Evolutionary conservation across 1,284 basidiomycete species (phyloP), one percentile per base, ranked within the genome.

Genomic region (Xanthoconium separans): DNA sequence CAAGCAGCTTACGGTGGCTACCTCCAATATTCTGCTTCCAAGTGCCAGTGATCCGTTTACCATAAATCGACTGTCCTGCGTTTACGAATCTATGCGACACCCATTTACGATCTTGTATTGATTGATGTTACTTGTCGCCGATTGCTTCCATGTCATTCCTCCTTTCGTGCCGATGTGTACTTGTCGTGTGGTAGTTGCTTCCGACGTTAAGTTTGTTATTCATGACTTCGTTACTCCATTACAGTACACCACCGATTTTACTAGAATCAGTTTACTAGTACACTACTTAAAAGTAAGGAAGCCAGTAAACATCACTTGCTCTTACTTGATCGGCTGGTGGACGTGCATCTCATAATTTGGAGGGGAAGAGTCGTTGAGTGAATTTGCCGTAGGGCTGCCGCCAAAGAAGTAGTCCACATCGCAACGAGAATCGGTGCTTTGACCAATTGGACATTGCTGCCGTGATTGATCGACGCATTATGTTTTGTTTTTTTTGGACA

Each of bases 1-100:
- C 54, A 58, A 10, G 51, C 62, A 16, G 66, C 65, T 5, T 62
- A 65, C 13, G 31, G 44, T 36, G 64, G 64, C 39, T 64, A 55
- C 29, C 2, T 44, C 13, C 51, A 55, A 24, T 47, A 64, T 41
- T 8, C 8, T 10, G 27, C 53, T 39, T 52, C 42, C 31, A 48
- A 22, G 30, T 65, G 48, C 31, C 46, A 22, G 30, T 65, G 48
- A 62, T 29, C 7, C 3, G 3, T 33, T 34, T 41, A 29, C 7
- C 16, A 20, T 13, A 29, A 10, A 34, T 9, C 16, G 6, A 18
- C 36, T 27, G 27, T 7, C 27, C 6, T 27, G 4, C 36, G 36
- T n/a, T n/a, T n/a, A n/a, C n/a, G 16, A 22, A 37, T n/a, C 36
- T 37, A 37, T 37, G 36, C 36, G 36, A 37, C 36, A 37, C 36